phyloP scores from a whole-genome alignment of 805 yeast genomes.

The Candida pseudofarinosa region DNA sequence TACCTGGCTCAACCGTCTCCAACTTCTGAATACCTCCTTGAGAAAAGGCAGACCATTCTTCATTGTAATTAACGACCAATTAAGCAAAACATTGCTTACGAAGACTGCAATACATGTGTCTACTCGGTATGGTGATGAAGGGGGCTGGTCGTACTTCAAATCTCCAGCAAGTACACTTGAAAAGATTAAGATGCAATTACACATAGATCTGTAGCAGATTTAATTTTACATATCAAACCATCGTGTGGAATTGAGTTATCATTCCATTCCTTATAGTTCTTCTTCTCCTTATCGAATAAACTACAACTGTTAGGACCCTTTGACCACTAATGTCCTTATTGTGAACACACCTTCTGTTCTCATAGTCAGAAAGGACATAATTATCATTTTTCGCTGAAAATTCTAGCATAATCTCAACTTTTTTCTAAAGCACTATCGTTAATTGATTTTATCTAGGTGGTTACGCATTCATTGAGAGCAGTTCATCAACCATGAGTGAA shows the following conservation, averaged over 20 bases:
- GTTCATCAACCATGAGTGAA: constrained; percentile 12
- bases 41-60: constrained; percentile 10
- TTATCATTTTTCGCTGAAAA: not conserved
- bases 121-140: not conserved
- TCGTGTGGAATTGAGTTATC: not conserved
- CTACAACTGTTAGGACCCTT: no score
- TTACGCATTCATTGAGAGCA: no score
- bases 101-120: constrained; percentile 1
- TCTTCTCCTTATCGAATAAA: not conserved
- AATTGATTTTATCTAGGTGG: no score
- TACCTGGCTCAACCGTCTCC: constrained; percentile 15
- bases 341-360: no score
- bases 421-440: no score
- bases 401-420: no score
- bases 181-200: constrained; percentile 3
- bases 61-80: constrained; percentile 13
- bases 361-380: no score
- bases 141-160: not conserved
- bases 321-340: no score
- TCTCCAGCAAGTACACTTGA: constrained; percentile 2
- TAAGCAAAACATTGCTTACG: constrained; percentile 10
- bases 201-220: not conserved
- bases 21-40: constrained; percentile 5
- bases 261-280: not conserved
- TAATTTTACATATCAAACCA: not conserved